Evolutionary conservation across 192 early-diverging fungal species (phyloP), one percentile per base, ranked within the genome.

Genomic region (Cetraspora pellucida): DNA sequence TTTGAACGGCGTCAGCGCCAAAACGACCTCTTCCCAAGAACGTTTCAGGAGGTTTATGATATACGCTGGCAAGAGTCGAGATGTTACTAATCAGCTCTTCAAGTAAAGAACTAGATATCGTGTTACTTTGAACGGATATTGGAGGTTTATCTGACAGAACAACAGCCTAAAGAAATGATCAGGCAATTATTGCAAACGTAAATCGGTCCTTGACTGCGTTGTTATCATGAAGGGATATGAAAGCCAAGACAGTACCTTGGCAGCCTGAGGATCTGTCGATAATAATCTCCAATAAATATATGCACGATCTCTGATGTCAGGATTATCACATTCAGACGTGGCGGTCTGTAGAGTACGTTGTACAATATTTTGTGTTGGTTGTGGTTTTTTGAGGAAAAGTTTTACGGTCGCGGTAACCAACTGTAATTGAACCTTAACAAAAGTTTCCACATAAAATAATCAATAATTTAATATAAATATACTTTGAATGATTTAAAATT

Each of bases 251-350:
- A 76, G 23, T 78, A 91, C 90, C 86, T 96, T 95, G 17, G 96
- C 96, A 7, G 95, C 93, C 76, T 95, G 90, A 9, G 97, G 97
- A 82, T 96, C 93, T 21, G 95, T 93, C 5, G 95, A 96, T 3
- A 99, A 84, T 73, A 99, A 84, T 70, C 97, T 87, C 97, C 97
- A 99, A 85, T 99, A 99, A 49, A 99, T 87, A 78, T 96, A 99
- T 8, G 96, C 97, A 19, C 97, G 89, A 78, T 99, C 97, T 31
- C 97, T 89, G 30, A 97, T 92, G 81, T 99, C 97, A 10, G 97
- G 95, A 80, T 96, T 97, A 72, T 97, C 94, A 75, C 90, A 92
- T 64, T 91, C 91, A 72, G 93, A 89, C 2, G 97, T 96, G 3
- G 96, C 94, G 16, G 88, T 90, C 81, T 96, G 93, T 58, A 99